Evolutionary conservation across 2,329 filamentous ascomycete genomes (phyloP).

Genomic region (Juglanconis sp.): DNA sequence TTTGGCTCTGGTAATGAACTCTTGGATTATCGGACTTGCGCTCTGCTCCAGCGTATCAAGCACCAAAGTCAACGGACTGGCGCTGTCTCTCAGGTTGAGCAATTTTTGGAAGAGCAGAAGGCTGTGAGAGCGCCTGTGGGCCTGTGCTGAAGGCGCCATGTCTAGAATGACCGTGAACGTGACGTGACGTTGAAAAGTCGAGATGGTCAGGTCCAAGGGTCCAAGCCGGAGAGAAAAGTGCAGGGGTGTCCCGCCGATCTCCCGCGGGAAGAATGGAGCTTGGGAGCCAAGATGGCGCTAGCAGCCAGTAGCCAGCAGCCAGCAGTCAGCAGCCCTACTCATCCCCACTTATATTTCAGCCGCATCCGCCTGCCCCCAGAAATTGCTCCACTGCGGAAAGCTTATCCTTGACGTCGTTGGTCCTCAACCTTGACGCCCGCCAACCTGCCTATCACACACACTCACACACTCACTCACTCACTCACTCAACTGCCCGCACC

Average conservation of each 20-base stretch:
- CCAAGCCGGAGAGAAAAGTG: background rate
- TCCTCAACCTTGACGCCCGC: background rate
- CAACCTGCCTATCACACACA: background rate
- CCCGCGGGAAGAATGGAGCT: background rate
- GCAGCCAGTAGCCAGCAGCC: background rate
- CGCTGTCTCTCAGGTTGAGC: slow-evolving; percentile 64
- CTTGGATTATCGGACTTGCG: slow-evolving; percentile 64
- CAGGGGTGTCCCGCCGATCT: background rate
- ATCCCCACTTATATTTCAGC: slow-evolving; percentile 1
- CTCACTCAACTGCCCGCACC: background rate
- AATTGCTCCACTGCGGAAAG: background rate
- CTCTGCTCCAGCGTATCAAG: slow-evolving; percentile 84
- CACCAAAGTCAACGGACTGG: slow-evolving; percentile 82
- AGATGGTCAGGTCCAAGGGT: background rate
- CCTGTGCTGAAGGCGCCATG: slow-evolving; percentile 23
- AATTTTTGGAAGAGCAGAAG: slow-evolving; percentile 27
- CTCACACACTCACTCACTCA: too few species aligned
- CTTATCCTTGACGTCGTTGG: background rate
- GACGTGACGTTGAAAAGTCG: background rate
- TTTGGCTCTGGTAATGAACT: slow-evolving; percentile 74
- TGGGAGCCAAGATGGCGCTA: background rate
- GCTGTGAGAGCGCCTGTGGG: slow-evolving; percentile 24
- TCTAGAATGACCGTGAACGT: background rate
- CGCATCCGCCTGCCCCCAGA: slow-evolving; percentile 1
- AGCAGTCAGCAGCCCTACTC: background rate